Conservation (phyloP, 2,329 filamentous ascomycete species). For the Tolypocladium tundrense region DNA sequence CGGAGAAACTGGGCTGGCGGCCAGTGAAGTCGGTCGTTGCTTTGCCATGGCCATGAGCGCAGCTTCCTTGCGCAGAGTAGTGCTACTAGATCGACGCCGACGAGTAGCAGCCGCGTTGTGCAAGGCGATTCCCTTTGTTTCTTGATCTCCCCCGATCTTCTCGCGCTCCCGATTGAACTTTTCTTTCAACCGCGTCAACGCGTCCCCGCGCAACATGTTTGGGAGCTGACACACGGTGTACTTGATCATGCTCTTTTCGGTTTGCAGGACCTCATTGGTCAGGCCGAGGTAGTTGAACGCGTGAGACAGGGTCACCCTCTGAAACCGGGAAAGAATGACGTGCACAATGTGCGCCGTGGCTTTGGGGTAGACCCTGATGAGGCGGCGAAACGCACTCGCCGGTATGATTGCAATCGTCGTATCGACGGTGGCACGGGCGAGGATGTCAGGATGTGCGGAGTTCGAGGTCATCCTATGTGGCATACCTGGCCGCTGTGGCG, state of each 20-base stretch:
- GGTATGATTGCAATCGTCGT: slow-evolving; percentile 98
- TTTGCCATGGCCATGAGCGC: slow-evolving; percentile 56
- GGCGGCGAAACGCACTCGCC: slow-evolving; percentile 82
- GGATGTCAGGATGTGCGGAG: slow-evolving; percentile 91
- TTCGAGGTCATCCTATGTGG: slow-evolving; percentile 42
- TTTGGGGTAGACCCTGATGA: slow-evolving; percentile 91
- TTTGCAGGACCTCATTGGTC: slow-evolving; percentile 82
- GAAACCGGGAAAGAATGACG: slow-evolving; percentile 87
- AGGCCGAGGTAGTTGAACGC: slow-evolving; percentile 90
- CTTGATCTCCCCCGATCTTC: slow-evolving; percentile 68
- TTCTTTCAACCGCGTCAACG: slow-evolving; percentile 76
- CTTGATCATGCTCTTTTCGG: slow-evolving; percentile 86
- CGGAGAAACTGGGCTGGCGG: slow-evolving; percentile 28
- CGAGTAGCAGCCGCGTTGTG: slow-evolving; percentile 65
- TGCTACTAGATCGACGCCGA: slow-evolving; percentile 62
- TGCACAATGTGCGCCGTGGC: slow-evolving; percentile 96
- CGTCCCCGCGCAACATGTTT: slow-evolving; percentile 76
- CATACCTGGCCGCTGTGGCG: slow-evolving; percentile 24
- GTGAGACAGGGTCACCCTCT: slow-evolving; percentile 88
- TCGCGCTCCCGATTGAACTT: slow-evolving; percentile 85
- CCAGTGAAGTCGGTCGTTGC: slow-evolving; percentile 32
- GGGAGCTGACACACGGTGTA: slow-evolving; percentile 88
- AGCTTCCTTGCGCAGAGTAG: slow-evolving; percentile 69
- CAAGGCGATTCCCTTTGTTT: slow-evolving; percentile 80
- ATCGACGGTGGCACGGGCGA: slow-evolving; percentile 90